Evolutionary conservation across 2,329 filamentous ascomycete genomes (phyloP).

Genomic region (Venturia oleaginea): DNA sequence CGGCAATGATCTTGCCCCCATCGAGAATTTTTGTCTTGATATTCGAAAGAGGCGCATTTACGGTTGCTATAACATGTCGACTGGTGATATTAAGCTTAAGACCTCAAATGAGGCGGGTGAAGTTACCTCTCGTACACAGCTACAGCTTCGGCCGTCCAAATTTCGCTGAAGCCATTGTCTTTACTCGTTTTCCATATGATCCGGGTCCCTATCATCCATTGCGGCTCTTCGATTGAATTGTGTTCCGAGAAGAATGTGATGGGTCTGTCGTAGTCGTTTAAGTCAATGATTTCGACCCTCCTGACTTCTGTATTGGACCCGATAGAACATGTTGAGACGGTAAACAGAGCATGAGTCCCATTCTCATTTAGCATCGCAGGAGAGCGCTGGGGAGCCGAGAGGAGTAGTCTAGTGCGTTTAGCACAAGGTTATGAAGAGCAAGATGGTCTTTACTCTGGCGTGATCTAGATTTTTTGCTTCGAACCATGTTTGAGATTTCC

Average conservation of each 20-base stretch:
- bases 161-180: neutral
- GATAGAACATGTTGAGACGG: neutral
- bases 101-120: neutral
- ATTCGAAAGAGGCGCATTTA: neutral
- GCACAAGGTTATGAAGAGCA: too few relatives aligned
- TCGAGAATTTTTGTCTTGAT: neutral
- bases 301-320: neutral
- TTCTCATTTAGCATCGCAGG: too few relatives aligned
- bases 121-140: neutral
- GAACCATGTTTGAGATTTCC: too few relatives aligned
- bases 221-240: neutral
- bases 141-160: too few relatives aligned
- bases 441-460: too few relatives aligned
- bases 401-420: too few relatives aligned
- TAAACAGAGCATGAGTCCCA: neutral
- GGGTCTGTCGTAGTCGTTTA: neutral
- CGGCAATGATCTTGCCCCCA: too few relatives aligned
- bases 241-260: neutral
- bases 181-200: neutral
- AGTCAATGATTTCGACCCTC: neutral
- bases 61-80: neutral
- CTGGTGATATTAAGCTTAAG: neutral
- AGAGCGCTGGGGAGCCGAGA: too few relatives aligned
- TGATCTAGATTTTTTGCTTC: too few relatives aligned
- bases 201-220: neutral